Evolutionary conservation across 2,329 filamentous ascomycete species (phyloP), one percentile per base, ranked within the genome.

Genomic region (Penicillium sp.): DNA sequence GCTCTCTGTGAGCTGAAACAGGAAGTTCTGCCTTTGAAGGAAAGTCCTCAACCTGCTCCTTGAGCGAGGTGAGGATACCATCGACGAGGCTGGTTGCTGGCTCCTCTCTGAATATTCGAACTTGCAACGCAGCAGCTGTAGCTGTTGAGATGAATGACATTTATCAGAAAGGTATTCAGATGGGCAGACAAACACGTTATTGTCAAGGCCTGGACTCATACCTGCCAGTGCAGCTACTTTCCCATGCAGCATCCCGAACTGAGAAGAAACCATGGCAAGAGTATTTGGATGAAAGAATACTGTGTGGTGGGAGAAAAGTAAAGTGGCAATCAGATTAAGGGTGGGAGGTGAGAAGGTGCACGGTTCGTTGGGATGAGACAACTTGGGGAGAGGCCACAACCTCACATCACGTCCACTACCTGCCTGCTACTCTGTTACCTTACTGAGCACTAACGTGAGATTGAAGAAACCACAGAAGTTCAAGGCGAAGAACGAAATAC

Each of bases 121-220:
- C 39, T 20, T 61, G 57, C 31, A 67, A 41, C 24, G 63, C 53
- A 18, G 30, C 28, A 33, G 62, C 57, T n/a, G 18, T 16, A 9
- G 2, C 33, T 36, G 7, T 20, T 8, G 5, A 20, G 18, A 18
- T 18, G 7, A 18, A 20, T 18, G n/a, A 6, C 33, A 36, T 36
- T 9, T 7, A 10, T 36, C 7, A 36, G 18, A 5, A 18, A 36
- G 5, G n/a, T 18, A 18, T 16, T n/a, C 7, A n/a, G 33, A 20
- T 36, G n/a, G 18, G 5, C 4, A 16, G 18, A 18, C n/a, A 16
- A 36, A 18, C n/a, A 20, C 11, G n/a, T 6, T 36, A 20, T 36
- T n/a, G 7, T 13, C 28, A 30, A 30, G 33, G 33, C 33, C 5
- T 30, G 4, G 11, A n/a, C 14, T 16, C n/a, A 18, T 36, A 36